These are phyloP conservation scores for Raphidocelis subcapitata DNA, from an alignment of 139 green algal genomes.

Conservation along the genomic window DNA sequence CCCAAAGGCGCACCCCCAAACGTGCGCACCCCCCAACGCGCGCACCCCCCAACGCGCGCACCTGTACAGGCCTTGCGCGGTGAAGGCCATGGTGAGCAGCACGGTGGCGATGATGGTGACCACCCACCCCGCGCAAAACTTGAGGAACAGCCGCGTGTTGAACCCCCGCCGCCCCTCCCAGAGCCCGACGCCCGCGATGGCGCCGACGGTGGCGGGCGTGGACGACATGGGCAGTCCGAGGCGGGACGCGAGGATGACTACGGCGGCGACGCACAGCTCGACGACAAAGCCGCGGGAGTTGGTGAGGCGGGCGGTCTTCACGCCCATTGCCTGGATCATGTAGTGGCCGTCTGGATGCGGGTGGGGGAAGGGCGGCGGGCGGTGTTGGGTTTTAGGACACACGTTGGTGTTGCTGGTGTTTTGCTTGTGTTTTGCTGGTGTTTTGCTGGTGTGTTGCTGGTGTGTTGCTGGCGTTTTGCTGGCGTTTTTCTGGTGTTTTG, in stretches of 20 bases:
- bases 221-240: conserved; percentile 75
- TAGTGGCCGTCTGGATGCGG: conserved; percentile 21
- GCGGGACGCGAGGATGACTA: conserved; percentile 54
- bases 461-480: too few relatives aligned
- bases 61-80: too few relatives aligned
- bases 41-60: too few relatives aligned
- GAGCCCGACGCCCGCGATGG: conserved; percentile 53
- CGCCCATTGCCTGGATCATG: conserved; percentile 38
- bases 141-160: conserved; percentile 36
- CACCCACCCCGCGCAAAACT: conserved; percentile 52
- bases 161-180: conserved; percentile 40
- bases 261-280: conserved; percentile 56
- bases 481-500: too few relatives aligned
- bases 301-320: conserved; percentile 58
- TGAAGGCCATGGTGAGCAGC: too few relatives aligned
- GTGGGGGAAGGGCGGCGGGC: too few relatives aligned
- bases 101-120: conserved; percentile 48
- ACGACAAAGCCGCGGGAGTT: conserved; percentile 59
- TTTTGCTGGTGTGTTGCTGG: too few relatives aligned
- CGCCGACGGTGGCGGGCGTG: conserved; percentile 63
- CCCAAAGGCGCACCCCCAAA: too few relatives aligned
- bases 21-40: too few relatives aligned
- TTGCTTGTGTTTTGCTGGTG: too few relatives aligned
- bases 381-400: too few relatives aligned
- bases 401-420: too few relatives aligned